Percentiles rank a stretch among this genome's conserved stretches.
phyloP scores from a whole-genome alignment of 1,284 basidiomycete species.

The Ceratobasidium sp. region DNA sequence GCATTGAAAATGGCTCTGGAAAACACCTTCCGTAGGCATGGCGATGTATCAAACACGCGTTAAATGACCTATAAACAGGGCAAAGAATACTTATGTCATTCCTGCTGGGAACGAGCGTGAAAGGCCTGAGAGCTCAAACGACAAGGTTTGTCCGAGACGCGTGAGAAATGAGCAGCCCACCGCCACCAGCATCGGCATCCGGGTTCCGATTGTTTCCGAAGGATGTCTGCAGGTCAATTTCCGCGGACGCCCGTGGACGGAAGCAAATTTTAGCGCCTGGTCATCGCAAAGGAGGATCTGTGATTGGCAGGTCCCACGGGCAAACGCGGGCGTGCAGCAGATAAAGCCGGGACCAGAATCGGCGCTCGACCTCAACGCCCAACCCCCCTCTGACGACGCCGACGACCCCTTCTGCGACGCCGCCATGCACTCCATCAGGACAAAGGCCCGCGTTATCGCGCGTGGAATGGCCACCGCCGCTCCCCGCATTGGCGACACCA shows the following conservation, averaged over 20 bases:
- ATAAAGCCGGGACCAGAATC: conserved; percentile 34
- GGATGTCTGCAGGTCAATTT: conserved; percentile 26
- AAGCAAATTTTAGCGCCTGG: conserved; percentile 6
- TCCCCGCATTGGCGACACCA: conserved; percentile 86
- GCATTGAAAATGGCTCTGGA: no score
- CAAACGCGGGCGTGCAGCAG: conserved; percentile 8
- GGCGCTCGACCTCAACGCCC: neutral
- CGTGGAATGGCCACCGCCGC: conserved; percentile 76
- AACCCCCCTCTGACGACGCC: conserved; percentile 1
- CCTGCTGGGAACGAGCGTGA: no score
- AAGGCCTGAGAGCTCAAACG: no score
- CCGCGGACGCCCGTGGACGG: conserved; percentile 25
- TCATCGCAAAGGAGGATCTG: conserved; percentile 9
- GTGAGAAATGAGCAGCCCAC: no score
- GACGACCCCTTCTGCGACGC: neutral
- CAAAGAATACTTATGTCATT: no score
- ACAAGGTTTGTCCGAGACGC: no score
- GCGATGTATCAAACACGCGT: no score
- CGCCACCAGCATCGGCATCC: neutral
- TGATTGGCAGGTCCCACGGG: conserved; percentile 35
- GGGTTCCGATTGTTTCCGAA: conserved; percentile 23
- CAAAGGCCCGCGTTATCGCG: conserved; percentile 26
- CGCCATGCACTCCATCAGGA: conserved; percentile 23
- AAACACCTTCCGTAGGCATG: no score
- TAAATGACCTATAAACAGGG: no score